phyloP scores from a whole-genome alignment of 1,284 basidiomycete species.

The Irpex sp. region DNA sequence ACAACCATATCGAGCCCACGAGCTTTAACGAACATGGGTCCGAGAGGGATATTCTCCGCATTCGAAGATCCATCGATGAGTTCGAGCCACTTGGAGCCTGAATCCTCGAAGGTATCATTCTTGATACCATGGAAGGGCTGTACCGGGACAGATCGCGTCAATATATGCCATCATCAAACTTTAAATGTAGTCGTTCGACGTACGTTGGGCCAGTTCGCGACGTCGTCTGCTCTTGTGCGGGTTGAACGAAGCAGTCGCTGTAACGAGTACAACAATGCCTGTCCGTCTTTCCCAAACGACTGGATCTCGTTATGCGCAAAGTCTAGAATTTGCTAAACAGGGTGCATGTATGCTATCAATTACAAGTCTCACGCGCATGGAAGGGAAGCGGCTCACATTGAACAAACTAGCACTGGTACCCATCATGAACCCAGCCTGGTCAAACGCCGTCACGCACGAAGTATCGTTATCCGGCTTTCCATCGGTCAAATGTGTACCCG shows the following conservation, averaged over 20 bases:
- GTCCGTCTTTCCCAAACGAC: conserved; percentile 37
- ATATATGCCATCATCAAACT: neutral
- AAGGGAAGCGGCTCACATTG: conserved; percentile 38
- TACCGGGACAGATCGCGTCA: neutral
- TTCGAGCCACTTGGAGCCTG: conserved; percentile 45
- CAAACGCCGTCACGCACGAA: conserved; percentile 61
- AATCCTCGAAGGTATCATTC: conserved; percentile 37
- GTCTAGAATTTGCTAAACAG: conserved; percentile 51
- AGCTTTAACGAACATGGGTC: conserved; percentile 59
- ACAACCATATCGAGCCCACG: conserved; percentile 65
- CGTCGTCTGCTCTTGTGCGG: conserved; percentile 51
- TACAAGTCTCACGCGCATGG: neutral
- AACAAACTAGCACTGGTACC: conserved; percentile 63
- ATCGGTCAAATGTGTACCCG: conserved; percentile 54
- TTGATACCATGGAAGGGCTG: conserved; percentile 52
- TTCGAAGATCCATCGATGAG: conserved; percentile 62
- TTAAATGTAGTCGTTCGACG: conserved; percentile 12
- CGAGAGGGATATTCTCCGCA: conserved; percentile 62
- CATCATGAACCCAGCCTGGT: conserved; percentile 64
- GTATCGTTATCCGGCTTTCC: conserved; percentile 46
- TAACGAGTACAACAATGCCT: conserved; percentile 42
- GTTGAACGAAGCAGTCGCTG: conserved; percentile 43
- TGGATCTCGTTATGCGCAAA: conserved; percentile 39
- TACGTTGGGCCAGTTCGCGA: conserved; percentile 66
- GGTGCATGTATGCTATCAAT: neutral